Base-by-base conservation (phyloP, 2,329 filamentous ascomycete genomes). In the Cordyceps militaris region DNA sequence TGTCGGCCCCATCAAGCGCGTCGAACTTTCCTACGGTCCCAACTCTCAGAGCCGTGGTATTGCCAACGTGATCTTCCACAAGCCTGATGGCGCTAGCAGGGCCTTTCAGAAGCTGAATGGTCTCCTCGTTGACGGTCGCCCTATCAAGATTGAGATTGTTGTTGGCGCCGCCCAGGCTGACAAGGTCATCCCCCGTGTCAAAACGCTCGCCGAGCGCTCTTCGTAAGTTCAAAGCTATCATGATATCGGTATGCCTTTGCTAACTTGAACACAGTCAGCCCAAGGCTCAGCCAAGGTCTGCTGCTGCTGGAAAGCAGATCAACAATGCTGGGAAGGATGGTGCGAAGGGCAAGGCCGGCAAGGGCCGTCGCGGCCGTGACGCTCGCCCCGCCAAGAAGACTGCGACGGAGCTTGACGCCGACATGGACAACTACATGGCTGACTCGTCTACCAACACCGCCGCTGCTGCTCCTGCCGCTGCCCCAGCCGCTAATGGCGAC, bases 101-200 rank as follows among this genome's bases (percentile, higher is more conserved):
- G 94, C 94, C 61, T 89, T 91, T 66, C 82, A 87, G 67, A 84
- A 87, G 62, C 79, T 96, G 65, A 95, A 99, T 67, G 91, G 91
- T 61, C 83, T 97, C 60, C 84, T 94, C 56, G 91, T 99, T 60
- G 94, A 99, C 74, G 86, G 86, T 68, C 85, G 86, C 64, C 89
- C 91, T 26, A 93, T 99, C 78, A 96, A 93, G 87, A 91, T 99
- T 67, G 93, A 97, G 74, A 87, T 99, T 62, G 84, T 99, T 57
- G 83, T 96, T 61, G 88, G 89, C 69, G 89, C 89, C 50, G 84
- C 85, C 47, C 82, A 84, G 64, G 85, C 86, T 48, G 84, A 88
- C 36, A 79, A 84, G 62, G 80, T 89, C 21, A 79, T 83, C 48
- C 82, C 87, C 1, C 74, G 84, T 46, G 78, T 84, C 4, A 84